These are phyloP conservation scores for Closterium sp. DNA, from an alignment of 139 green algal species.

Conservation along the genomic window DNA sequence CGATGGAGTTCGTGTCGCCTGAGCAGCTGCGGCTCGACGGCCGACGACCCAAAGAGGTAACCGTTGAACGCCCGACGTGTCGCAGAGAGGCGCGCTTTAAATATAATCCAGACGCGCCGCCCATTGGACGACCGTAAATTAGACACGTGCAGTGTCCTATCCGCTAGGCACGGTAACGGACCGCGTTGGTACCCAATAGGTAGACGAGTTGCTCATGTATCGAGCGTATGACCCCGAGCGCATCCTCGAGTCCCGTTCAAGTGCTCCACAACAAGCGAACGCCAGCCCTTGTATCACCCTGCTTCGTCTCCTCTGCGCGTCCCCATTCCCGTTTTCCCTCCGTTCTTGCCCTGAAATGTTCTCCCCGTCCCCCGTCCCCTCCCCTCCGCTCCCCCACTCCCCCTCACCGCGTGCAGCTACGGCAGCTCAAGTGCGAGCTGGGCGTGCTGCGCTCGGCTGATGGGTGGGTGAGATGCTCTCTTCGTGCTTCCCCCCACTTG, in stretches of 20 bases:
- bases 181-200: no score
- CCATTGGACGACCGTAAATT: no score
- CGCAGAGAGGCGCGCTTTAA: no score
- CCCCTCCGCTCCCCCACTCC: no score
- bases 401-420: not conserved
- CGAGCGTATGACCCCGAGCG: no score
- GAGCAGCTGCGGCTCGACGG: slow-evolving; percentile 49
- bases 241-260: not conserved
- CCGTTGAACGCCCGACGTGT: not conserved
- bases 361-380: no score
- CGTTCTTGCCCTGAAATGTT: not conserved
- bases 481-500: no score
- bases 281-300: not conserved
- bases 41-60: slow-evolving; percentile 37
- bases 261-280: not conserved
- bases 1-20: slow-evolving; percentile 51
- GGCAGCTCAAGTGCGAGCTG: slow-evolving; percentile 33
- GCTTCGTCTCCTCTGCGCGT: not conserved
- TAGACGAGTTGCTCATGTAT: no score
- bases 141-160: no score
- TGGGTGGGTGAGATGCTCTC: not conserved
- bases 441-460: slow-evolving; percentile 29
- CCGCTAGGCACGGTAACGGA: no score
- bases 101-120: no score
- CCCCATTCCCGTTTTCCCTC: not conserved